Percentiles rank a stretch among this genome's conserved stretches.
Conservation (phyloP, 2,329 filamentous ascomycete species). For the Ciborinia camelliae region DNA sequence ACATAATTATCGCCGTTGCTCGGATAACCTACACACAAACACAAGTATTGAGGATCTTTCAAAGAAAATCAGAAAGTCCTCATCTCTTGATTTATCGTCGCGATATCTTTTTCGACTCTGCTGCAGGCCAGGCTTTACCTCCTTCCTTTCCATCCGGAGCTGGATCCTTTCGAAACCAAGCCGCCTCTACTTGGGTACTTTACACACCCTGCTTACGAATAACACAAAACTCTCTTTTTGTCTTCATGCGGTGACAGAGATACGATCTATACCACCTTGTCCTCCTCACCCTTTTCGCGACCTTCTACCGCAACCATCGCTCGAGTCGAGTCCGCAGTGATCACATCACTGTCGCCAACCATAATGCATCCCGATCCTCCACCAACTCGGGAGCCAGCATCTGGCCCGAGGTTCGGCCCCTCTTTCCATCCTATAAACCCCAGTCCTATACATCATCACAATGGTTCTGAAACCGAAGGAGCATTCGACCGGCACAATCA, state of each 20-base stretch:
- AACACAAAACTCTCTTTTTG: background rate
- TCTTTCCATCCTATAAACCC: slow-evolving; percentile 60
- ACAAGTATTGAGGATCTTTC: slow-evolving; percentile 14
- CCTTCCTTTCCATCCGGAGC: slow-evolving; percentile 14
- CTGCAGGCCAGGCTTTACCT: slow-evolving; percentile 26
- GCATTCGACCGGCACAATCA: slow-evolving; percentile 26
- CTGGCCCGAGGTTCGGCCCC: slow-evolving; percentile 21
- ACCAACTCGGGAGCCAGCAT: slow-evolving; percentile 10
- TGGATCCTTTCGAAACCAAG: slow-evolving; percentile 24
- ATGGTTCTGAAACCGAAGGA: background rate
- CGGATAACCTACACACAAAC: slow-evolving; percentile 15
- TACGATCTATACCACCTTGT: slow-evolving; percentile 4
- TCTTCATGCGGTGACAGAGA: slow-evolving; percentile 19
- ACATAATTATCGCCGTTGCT: slow-evolving; percentile 20
- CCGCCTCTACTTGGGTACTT: slow-evolving; percentile 29
- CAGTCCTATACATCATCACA: slow-evolving; percentile 44
- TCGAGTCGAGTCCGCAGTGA: slow-evolving; percentile 4
- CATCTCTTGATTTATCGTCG: background rate
- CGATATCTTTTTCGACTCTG: slow-evolving; percentile 12
- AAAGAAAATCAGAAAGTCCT: background rate
- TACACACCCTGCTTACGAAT: slow-evolving; percentile 15
- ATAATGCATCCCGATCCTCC: slow-evolving; percentile 2
- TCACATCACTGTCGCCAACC: background rate
- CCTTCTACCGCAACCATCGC: background rate
- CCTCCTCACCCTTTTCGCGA: background rate